phyloP scores from a whole-genome alignment of 2,329 filamentous ascomycete species.

The Arachnomyces sp. region DNA sequence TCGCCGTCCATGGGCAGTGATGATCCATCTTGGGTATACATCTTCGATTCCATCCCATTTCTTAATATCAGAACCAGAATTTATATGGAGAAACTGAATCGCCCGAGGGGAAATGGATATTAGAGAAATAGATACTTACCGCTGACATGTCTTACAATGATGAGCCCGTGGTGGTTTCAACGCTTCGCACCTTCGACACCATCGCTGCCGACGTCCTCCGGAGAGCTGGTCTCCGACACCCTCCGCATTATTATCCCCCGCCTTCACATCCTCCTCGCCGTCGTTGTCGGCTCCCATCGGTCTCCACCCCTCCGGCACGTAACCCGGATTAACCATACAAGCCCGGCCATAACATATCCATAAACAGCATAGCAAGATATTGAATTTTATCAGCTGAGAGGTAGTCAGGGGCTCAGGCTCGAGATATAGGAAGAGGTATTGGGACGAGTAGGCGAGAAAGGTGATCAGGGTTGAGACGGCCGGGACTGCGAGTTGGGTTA shows the following conservation, averaged over 20 bases:
- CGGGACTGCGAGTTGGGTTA: slow-evolving; percentile 44
- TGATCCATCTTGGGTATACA: slow-evolving; percentile 61
- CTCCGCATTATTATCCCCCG: neutral
- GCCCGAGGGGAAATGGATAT: neutral
- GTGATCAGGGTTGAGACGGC: slow-evolving; percentile 48
- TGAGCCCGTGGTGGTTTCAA: slow-evolving; percentile 57
- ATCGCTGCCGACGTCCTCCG: slow-evolving; percentile 33
- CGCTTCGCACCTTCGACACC: slow-evolving; percentile 56
- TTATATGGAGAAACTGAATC: too few species aligned
- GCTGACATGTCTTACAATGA: slow-evolving; percentile 57
- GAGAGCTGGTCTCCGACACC: slow-evolving; percentile 1
- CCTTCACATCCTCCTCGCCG: slow-evolving; percentile 11
- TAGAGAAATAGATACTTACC: slow-evolving; percentile 30
- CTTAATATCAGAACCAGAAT: slow-evolving; percentile 8
- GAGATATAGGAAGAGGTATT: slow-evolving; percentile 49
- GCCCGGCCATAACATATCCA: slow-evolving; percentile 53
- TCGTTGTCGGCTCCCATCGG: slow-evolving; percentile 12
- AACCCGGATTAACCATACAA: slow-evolving; percentile 54
- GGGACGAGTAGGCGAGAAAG: slow-evolving; percentile 54
- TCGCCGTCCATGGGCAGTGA: slow-evolving; percentile 60
- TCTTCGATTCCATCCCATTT: slow-evolving; percentile 27
- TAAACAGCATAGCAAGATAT: slow-evolving; percentile 47
- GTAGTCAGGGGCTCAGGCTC: slow-evolving; percentile 46
- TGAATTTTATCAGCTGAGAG: slow-evolving; percentile 47
- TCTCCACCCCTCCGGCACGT: slow-evolving; percentile 40